phyloP scores from a whole-genome alignment of 2,329 filamentous ascomycete species.

The Helicocarpus griseus region DNA sequence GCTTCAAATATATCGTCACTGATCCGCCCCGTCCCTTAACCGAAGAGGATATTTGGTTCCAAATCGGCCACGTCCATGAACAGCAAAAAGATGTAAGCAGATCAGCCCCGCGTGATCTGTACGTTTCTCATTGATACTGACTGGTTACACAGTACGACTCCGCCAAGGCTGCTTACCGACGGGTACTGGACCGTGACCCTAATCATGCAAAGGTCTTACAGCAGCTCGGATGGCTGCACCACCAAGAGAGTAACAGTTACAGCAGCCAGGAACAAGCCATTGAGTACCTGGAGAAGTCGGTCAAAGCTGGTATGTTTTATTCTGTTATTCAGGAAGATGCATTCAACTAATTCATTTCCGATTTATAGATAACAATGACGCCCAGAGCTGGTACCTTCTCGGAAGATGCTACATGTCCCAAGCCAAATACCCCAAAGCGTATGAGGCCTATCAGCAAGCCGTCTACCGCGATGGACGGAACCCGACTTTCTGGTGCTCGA shows the following conservation, averaged over 20 bases:
- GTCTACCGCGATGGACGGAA: conserved; percentile 97
- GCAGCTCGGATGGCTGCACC: conserved; percentile 94
- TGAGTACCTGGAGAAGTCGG: conserved; percentile 93
- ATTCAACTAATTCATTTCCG: not conserved
- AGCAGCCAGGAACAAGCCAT: conserved; percentile 92
- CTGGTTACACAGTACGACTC: conserved; percentile 65
- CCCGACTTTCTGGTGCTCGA: conserved; percentile 98
- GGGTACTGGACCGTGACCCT: conserved; percentile 87
- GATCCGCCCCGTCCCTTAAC: conserved; percentile 87
- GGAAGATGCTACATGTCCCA: conserved; percentile 99
- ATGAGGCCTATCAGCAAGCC: conserved; percentile 96
- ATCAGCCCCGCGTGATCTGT: not conserved
- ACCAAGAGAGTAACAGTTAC: conserved; percentile 88
- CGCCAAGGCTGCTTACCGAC: conserved; percentile 83
- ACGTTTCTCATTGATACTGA: conserved; percentile 20
- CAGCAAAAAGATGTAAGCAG: conserved; percentile 90
- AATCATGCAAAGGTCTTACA: conserved; percentile 97
- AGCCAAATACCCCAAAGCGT: conserved; percentile 96
- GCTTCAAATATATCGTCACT: conserved; percentile 95
- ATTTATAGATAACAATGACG: conserved; percentile 71
- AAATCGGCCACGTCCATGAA: conserved; percentile 97
- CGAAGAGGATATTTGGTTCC: conserved; percentile 99
- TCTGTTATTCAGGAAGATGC: not conserved
- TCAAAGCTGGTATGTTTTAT: conserved; percentile 65
- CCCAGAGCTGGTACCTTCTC: conserved; percentile 97